These are phyloP conservation scores for Veloboletus limbatus DNA, from an alignment of 1,284 basidiomycete species.

Conservation along the genomic window DNA sequence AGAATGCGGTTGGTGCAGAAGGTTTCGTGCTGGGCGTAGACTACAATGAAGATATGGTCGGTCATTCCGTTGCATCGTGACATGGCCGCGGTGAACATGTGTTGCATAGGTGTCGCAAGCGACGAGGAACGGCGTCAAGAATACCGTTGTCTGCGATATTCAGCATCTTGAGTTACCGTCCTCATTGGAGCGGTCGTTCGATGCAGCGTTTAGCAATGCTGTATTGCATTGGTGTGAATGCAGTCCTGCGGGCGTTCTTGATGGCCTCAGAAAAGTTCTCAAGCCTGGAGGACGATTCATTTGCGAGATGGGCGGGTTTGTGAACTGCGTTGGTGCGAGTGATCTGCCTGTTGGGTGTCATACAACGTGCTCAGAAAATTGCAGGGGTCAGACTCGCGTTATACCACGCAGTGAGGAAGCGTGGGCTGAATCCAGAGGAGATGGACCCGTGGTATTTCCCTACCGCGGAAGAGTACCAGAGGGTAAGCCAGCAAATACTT, in stretches of 20 bases:
- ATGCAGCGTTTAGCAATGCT: constrained; percentile 77
- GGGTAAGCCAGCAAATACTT: constrained; percentile 37
- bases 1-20: constrained; percentile 46
- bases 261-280: constrained; percentile 55
- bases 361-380: not conserved
- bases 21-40: constrained; percentile 71
- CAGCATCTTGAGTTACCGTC: constrained; percentile 43
- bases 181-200: constrained; percentile 38
- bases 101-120: constrained; percentile 56
- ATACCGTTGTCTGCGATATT: constrained; percentile 50
- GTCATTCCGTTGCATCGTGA: constrained; percentile 17
- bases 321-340: constrained; percentile 61
- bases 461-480: constrained; percentile 59
- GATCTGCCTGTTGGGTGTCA: constrained; percentile 4
- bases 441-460: constrained; percentile 87
- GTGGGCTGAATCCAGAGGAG: constrained; percentile 54
- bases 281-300: constrained; percentile 69
- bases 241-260: constrained; percentile 64
- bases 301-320: constrained; percentile 76
- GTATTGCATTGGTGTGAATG: constrained; percentile 82
- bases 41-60: constrained; percentile 69
- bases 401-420: constrained; percentile 50
- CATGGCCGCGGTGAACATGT: not conserved
- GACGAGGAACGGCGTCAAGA: constrained; percentile 43
- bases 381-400: constrained; percentile 63